These are phyloP conservation scores for Stephania cephalantha DNA, from an alignment of 164 flowering plant genomes.

Conservation along the genomic window DNA sequence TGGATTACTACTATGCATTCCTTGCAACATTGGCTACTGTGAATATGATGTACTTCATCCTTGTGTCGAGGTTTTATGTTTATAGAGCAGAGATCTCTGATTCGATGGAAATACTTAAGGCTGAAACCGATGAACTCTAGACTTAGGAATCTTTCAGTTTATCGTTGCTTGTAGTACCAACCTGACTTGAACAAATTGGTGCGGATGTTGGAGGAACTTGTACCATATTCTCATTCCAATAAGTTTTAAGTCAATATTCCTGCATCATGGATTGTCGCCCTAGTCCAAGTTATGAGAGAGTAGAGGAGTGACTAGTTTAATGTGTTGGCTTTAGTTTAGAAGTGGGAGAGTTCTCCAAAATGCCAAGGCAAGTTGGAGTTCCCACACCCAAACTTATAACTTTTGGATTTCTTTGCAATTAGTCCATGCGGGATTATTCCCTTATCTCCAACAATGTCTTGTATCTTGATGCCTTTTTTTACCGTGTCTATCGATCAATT, in stretches of 20 bases:
- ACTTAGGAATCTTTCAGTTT: not conserved
- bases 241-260: not conserved
- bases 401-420: too few species aligned
- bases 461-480: too few species aligned
- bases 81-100: constrained; percentile 26
- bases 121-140: not conserved
- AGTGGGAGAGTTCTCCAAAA: too few species aligned
- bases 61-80: constrained; percentile 19
- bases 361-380: too few species aligned
- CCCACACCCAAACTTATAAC: too few species aligned
- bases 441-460: too few species aligned
- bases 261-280: not conserved
- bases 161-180: not conserved
- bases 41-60: constrained; percentile 22
- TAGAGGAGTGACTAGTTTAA: too few species aligned
- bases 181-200: not conserved
- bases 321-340: too few species aligned
- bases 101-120: constrained; percentile 12
- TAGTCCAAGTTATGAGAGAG: too few species aligned
- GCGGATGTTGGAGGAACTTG: not conserved
- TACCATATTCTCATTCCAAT: not conserved
- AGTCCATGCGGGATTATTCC: too few species aligned
- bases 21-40: constrained; percentile 23
- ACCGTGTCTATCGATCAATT: not conserved
- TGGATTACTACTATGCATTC: constrained; percentile 30